Evolutionary conservation across 2,329 filamentous ascomycete species (phyloP).

Genomic region (Bipolaris gigantea): DNA sequence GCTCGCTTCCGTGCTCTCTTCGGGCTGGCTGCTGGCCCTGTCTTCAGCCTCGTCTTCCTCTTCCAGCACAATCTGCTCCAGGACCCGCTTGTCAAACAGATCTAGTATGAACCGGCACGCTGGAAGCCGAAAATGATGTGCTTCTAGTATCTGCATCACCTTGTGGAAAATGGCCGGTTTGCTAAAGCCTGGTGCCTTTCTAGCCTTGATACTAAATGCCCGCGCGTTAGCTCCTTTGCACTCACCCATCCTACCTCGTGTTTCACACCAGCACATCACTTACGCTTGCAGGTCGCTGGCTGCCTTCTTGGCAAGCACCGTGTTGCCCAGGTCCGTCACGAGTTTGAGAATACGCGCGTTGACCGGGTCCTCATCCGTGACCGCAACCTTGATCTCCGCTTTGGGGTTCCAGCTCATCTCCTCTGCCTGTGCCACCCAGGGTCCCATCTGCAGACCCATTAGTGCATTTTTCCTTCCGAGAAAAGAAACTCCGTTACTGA

Average conservation of each 20-base stretch:
- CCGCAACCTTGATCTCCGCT: slow-evolving; percentile 56
- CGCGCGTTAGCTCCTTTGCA: slow-evolving; percentile 17
- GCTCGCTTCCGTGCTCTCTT: slow-evolving; percentile 36
- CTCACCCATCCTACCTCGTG: background rate
- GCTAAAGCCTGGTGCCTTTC: slow-evolving; percentile 73
- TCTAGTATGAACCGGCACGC: slow-evolving; percentile 90
- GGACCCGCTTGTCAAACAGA: slow-evolving; percentile 86
- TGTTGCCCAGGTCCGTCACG: slow-evolving; percentile 87
- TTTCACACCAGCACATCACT: slow-evolving; percentile 22
- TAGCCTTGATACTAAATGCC: slow-evolving; percentile 67
- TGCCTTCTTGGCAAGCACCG: slow-evolving; percentile 86
- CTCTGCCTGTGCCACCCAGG: slow-evolving; percentile 40
- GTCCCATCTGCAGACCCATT: slow-evolving; percentile 39
- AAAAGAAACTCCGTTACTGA: slow-evolving; percentile 40
- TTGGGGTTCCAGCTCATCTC: slow-evolving; percentile 39
- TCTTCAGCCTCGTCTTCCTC: slow-evolving; percentile 57
- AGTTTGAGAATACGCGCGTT: slow-evolving; percentile 80
- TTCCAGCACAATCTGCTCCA: slow-evolving; percentile 80
- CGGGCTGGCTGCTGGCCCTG: slow-evolving; percentile 40
- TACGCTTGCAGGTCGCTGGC: slow-evolving; percentile 73
- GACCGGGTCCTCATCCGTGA: slow-evolving; percentile 61
- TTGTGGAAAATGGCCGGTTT: slow-evolving; percentile 80
- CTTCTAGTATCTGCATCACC: slow-evolving; percentile 81
- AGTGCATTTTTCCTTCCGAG: slow-evolving; percentile 9
- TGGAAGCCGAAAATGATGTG: slow-evolving; percentile 83